A percentile compares a stretch with the other conserved stretches of the same genome.
Evolutionary conservation across 2,329 filamentous ascomycete genomes (phyloP).

Genomic region (Cercospora sesami): DNA sequence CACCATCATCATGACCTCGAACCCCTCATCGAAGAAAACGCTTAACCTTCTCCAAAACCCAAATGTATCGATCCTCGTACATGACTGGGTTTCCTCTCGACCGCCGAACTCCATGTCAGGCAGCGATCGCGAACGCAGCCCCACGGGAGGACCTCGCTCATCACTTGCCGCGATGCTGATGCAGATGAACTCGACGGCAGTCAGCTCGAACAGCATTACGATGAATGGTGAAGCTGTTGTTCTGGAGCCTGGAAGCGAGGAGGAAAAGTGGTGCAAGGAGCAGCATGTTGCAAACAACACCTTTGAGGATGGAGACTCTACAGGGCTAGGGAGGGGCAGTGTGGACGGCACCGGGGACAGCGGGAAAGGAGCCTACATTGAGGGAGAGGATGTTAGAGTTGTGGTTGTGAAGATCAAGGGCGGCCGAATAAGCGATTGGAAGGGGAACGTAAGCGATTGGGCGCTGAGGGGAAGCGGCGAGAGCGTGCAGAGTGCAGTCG

Average conservation of each 20-base stretch:
- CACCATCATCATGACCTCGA: conserved; percentile 88
- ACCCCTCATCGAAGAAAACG: conserved; percentile 74
- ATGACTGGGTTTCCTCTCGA: conserved; percentile 95
- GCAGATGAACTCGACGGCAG: conserved; percentile 84
- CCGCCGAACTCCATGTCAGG: conserved; percentile 62
- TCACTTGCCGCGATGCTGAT: conserved; percentile 80
- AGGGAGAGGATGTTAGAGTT: conserved; percentile 79
- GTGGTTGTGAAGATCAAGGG: conserved; percentile 82
- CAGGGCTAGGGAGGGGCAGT: conserved; percentile 26
- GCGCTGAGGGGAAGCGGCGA: conserved; percentile 22
- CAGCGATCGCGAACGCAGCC: conserved; percentile 57
- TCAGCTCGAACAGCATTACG: conserved; percentile 86
- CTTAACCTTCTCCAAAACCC: conserved; percentile 81
- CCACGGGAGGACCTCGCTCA: conserved; percentile 63
- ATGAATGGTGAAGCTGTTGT: conserved; percentile 86
- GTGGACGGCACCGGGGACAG: conserved; percentile 34
- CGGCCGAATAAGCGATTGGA: conserved; percentile 90
- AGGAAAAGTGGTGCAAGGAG: conserved; percentile 80
- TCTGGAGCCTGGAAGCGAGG: conserved; percentile 69
- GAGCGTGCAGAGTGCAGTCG: background rate
- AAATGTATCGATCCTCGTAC: conserved; percentile 88
- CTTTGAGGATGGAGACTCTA: conserved; percentile 31
- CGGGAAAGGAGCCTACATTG: conserved; percentile 67
- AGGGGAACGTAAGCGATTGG: conserved; percentile 89
- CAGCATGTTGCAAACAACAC: conserved; percentile 91